phyloP scores from a whole-genome alignment of 768 basidiomycete species.

The Suillus paluster region DNA sequence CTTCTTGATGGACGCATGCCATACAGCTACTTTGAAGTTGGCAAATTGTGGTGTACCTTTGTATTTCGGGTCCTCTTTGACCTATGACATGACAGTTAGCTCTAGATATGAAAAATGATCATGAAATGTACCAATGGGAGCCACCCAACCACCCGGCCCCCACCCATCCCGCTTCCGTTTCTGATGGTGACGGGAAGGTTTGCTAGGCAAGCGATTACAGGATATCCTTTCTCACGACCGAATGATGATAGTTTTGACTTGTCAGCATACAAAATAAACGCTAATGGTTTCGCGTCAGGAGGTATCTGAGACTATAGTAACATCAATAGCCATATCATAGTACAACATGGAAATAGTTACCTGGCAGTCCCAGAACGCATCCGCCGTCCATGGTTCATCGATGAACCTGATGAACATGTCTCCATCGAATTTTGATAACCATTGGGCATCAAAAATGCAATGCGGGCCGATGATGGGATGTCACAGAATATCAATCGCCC shows the following conservation, averaged over 20 bases:
- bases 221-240: slow-evolving; percentile 43
- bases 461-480: slow-evolving; percentile 26
- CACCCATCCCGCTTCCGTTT: slow-evolving; percentile 39
- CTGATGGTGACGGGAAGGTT: slow-evolving; percentile 37
- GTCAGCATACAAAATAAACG: slow-evolving; percentile 44
- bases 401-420: slow-evolving; percentile 31
- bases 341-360: slow-evolving; percentile 21
- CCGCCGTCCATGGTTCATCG: slow-evolving; percentile 43
- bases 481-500: slow-evolving; percentile 30
- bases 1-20: slow-evolving; percentile 13
- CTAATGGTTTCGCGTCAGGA: slow-evolving; percentile 27
- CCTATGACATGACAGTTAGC: neutral
- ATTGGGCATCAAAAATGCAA: slow-evolving; percentile 38
- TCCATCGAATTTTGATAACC: slow-evolving; percentile 32
- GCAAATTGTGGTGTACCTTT: slow-evolving; percentile 6
- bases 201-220: slow-evolving; percentile 35
- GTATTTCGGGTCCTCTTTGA: slow-evolving; percentile 12
- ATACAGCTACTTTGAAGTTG: slow-evolving; percentile 15
- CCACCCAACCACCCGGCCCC: slow-evolving; percentile 43
- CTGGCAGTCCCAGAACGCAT: slow-evolving; percentile 41
- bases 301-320: slow-evolving; percentile 9
- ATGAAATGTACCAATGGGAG: slow-evolving; percentile 38
- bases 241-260: slow-evolving; percentile 45
- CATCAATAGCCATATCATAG: neutral
- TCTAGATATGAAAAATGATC: neutral